A percentile compares a stretch with the other conserved stretches of the same genome.
Conservation (phyloP, 257 asterid genomes). For the Lithospermum erythrorhizon region DNA sequence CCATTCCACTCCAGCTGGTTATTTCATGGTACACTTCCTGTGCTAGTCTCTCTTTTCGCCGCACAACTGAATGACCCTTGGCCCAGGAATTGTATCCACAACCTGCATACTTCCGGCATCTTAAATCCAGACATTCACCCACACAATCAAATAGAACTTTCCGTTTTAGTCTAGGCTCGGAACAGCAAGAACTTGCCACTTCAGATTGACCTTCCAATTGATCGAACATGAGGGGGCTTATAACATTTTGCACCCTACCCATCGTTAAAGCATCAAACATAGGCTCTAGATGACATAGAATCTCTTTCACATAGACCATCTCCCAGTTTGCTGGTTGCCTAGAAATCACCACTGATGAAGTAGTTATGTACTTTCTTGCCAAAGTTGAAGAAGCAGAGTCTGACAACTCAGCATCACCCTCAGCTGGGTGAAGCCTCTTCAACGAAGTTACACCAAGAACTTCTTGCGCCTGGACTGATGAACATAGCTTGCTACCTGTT, state of each 20-base stretch:
- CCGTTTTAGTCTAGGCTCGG: slow-evolving; percentile 24
- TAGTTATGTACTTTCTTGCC: slow-evolving; percentile 13
- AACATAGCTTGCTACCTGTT: slow-evolving; percentile 57
- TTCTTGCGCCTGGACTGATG: slow-evolving; percentile 49
- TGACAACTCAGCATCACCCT: slow-evolving; percentile 47
- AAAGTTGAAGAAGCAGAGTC: slow-evolving; percentile 77
- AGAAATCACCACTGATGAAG: slow-evolving; percentile 3
- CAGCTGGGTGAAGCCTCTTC: slow-evolving; percentile 24
- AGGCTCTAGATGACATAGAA: slow-evolving; percentile 37
- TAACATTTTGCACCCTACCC: slow-evolving; percentile 34
- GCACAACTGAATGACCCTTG: slow-evolving; percentile 36
- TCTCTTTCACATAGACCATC: slow-evolving; percentile 54
- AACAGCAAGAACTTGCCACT: slow-evolving; percentile 12
- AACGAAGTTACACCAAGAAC: slow-evolving; percentile 29
- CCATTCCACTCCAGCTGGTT: slow-evolving; percentile 43
- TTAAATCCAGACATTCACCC: slow-evolving; percentile 51
- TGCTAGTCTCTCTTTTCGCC: slow-evolving; percentile 47
- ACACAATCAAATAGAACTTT: slow-evolving; percentile 60
- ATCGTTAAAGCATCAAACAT: slow-evolving; percentile 51
- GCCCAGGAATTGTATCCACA: slow-evolving; percentile 54
- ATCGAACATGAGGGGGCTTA: slow-evolving; percentile 40
- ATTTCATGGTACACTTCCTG: slow-evolving; percentile 57
- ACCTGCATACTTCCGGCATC: slow-evolving; percentile 30
- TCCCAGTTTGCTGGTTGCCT: slow-evolving; percentile 33
- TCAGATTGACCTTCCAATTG: slow-evolving; percentile 33